A percentile compares a stretch with the other conserved stretches of the same genome.
These are phyloP conservation scores for Oemleria cerasiformis DNA, from an alignment of 306 rosid species.

Conservation along the genomic window DNA sequence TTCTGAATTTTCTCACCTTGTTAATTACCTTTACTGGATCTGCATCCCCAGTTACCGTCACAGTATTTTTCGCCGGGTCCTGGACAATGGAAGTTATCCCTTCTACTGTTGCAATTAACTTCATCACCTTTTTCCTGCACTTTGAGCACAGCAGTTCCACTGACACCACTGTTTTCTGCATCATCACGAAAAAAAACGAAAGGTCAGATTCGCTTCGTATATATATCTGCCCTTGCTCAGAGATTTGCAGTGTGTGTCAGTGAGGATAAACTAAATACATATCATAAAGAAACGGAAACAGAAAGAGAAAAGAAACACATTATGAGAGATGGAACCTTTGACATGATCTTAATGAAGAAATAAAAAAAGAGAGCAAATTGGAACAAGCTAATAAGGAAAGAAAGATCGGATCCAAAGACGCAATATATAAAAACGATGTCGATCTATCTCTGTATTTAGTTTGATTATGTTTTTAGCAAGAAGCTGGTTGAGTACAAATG, in stretches of 20 bases:
- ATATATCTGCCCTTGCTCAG: background rate
- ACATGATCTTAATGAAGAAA: constrained; percentile 33
- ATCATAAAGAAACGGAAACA: too few species aligned
- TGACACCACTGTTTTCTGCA: constrained; percentile 60
- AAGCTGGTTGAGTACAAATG: constrained; percentile 26
- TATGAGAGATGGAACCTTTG: constrained; percentile 43
- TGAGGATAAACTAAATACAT: constrained; percentile 25
- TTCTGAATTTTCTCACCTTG: constrained; percentile 49
- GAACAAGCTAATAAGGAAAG: constrained; percentile 27
- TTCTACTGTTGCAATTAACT: constrained; percentile 44
- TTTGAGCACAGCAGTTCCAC: constrained; percentile 50
- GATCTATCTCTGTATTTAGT: background rate
- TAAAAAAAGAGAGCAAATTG: background rate
- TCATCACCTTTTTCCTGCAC: constrained; percentile 53
- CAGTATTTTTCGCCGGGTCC: constrained; percentile 39
- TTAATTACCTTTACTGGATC: constrained; percentile 51
- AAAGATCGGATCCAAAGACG: constrained; percentile 13
- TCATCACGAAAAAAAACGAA: constrained; percentile 13
- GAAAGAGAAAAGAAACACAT: constrained; percentile 1
- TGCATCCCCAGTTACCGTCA: constrained; percentile 55
- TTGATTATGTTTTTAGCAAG: background rate
- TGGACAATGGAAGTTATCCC: constrained; percentile 45
- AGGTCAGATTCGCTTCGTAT: constrained; percentile 21
- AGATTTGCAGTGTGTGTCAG: constrained; percentile 36
- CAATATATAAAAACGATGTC: constrained; percentile 5